phyloP scores from a whole-genome alignment of 2,329 filamentous ascomycete species.

The Cladosporium velox region DNA sequence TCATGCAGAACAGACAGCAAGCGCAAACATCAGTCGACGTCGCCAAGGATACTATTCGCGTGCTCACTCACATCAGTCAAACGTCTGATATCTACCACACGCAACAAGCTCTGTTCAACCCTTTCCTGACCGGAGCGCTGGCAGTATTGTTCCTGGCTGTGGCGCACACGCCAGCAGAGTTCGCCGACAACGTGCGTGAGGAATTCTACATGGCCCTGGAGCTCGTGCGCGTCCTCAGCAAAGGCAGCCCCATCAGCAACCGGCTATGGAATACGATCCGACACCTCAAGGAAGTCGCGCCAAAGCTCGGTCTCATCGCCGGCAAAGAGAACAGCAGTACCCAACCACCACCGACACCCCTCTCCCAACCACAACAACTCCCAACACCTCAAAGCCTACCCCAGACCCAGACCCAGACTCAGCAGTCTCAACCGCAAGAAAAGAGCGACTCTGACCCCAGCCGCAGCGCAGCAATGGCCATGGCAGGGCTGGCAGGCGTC shows the following conservation, averaged over 20 bases:
- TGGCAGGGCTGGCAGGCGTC: constrained; percentile 66
- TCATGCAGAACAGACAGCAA: constrained; percentile 71
- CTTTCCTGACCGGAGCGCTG: constrained; percentile 74
- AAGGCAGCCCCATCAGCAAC: constrained; percentile 70
- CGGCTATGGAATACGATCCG: constrained; percentile 72
- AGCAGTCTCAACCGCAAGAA: background rate
- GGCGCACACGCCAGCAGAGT: constrained; percentile 71
- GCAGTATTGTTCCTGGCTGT: constrained; percentile 76
- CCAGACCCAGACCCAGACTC: background rate
- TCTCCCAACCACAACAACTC: background rate
- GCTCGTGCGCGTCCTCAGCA: constrained; percentile 70
- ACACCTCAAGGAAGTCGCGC: constrained; percentile 70
- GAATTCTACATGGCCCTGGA: constrained; percentile 80
- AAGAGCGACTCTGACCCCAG: constrained; percentile 56
- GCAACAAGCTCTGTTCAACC: constrained; percentile 77
- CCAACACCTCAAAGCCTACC: constrained; percentile 7
- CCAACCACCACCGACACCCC: background rate
- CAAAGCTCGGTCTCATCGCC: constrained; percentile 62
- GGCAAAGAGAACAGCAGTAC: constrained; percentile 21
- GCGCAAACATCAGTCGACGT: constrained; percentile 75
- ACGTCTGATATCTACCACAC: constrained; percentile 70
- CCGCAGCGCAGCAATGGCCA: constrained; percentile 63
- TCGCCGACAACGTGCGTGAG: constrained; percentile 67
- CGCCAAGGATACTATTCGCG: constrained; percentile 74
- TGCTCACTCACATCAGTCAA: constrained; percentile 69